Conservation (phyloP, 2,329 filamentous ascomycete genomes). For the Colletotrichum horii region DNA sequence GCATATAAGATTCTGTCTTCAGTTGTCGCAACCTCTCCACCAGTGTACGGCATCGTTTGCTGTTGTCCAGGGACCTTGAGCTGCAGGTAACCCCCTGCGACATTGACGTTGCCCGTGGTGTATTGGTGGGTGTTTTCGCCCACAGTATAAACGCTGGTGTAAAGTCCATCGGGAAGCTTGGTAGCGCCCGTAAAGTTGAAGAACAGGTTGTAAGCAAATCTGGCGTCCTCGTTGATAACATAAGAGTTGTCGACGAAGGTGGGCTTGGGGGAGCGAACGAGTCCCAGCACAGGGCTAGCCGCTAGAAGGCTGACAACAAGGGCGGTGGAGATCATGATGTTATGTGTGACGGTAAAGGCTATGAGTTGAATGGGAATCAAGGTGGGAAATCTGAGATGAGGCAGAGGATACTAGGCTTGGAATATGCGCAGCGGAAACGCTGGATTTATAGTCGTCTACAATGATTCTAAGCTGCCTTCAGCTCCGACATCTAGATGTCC, state of each 20-base stretch:
- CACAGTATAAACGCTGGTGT: not conserved
- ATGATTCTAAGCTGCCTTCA: not conserved
- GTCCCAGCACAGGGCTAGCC: not conserved
- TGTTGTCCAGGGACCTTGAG: constrained; percentile 29
- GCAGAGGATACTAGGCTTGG: not conserved
- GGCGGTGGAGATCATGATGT: not conserved
- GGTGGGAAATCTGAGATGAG: not conserved
- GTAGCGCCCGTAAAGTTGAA: not conserved
- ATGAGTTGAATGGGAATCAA: not conserved
- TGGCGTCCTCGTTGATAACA: not conserved
- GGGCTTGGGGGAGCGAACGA: not conserved
- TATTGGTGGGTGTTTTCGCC: not conserved
- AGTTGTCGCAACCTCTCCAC: not conserved
- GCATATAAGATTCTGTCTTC: not conserved
- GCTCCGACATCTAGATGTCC: not conserved
- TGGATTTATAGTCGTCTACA: not conserved
- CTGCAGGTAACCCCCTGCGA: constrained; percentile 30
- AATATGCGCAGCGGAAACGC: not conserved
- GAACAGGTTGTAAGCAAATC: not conserved
- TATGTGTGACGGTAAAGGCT: not conserved
- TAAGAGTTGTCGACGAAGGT: not conserved
- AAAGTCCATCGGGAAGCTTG: not conserved
- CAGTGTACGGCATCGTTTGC: constrained; percentile 13
- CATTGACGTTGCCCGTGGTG: constrained; percentile 17
- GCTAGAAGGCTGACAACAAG: not conserved